Evolutionary conservation across 2,329 filamentous ascomycete genomes (phyloP), one percentile per base, ranked within the genome.

Genomic region (Pyrenochaeta sp.): DNA sequence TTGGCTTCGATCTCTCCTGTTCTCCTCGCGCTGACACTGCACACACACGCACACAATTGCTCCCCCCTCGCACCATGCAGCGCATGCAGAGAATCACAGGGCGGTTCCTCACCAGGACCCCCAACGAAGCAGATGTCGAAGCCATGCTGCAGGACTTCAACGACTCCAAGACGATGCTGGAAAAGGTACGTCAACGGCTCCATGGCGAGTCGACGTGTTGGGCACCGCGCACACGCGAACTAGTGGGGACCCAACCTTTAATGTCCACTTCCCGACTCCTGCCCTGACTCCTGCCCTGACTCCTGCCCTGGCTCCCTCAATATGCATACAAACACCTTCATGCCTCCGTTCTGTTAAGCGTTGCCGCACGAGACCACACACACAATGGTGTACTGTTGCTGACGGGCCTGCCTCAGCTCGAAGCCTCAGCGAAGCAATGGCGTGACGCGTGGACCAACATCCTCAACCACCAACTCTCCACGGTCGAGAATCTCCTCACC

Each of bases 81-180:
- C 85, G 85, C 39, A 84, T 95, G 77, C 87, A 92, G 71, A 82
- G 90, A 60, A 86, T 88, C 68, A 88, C 93, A 63, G 90, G 89
- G 56, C 88, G 85, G 75, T 85, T 93, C 70, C 83, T 87, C 77
- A 86, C 85, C 68, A 84, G 87, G 57, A 86, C 87, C 20, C 90
- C 88, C 51, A 89, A 95, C 75, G 89, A 91, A 71, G 88, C 88
- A 61, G 89, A 91, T 69, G 87, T 94, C 40, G 87, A 88, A 10
- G 83, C 88, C 39, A 81, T 95, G 48, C 79, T 96, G 51, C 88
- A 86, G 64, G 91, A 95, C 68, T 95, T 92, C 71, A 89, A 92
- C 64, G 88, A 93, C 74, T 89, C 88, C 21, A 90, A 95, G 73
- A 85, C 85, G 62, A 84, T 93, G 71, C 82, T 95, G 59, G 83